These are phyloP conservation scores for Botrytis medusae DNA, from an alignment of 2,329 filamentous ascomycete genomes.

Conservation along the genomic window DNA sequence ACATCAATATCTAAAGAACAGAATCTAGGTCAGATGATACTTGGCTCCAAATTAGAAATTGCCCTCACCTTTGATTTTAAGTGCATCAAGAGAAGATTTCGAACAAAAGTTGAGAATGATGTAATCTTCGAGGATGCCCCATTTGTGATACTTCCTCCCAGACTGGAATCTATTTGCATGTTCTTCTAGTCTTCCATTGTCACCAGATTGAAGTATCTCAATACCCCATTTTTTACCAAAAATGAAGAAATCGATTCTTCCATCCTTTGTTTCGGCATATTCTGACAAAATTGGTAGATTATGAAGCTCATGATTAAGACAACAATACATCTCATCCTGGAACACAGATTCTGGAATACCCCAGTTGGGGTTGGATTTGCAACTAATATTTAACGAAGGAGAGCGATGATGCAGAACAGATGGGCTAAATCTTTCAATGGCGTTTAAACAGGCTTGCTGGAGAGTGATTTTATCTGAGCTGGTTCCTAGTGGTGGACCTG, in stretches of 20 bases:
- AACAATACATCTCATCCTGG: slow-evolving; percentile 9
- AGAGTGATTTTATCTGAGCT: background rate
- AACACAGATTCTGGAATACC: background rate
- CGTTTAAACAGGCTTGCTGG: slow-evolving; percentile 1
- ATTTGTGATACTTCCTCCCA: slow-evolving; percentile 1
- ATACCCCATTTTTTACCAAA: slow-evolving; percentile 1
- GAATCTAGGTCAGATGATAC: background rate
- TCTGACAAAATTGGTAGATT: slow-evolving; percentile 4
- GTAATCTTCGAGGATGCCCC: background rate
- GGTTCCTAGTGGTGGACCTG: background rate
- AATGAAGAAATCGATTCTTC: slow-evolving; percentile 10
- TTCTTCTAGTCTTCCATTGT: background rate
- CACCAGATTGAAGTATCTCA: background rate
- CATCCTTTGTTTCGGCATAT: slow-evolving; percentile 2
- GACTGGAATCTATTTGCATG: background rate
- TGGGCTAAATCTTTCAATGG: slow-evolving; percentile 5
- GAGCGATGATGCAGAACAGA: background rate
- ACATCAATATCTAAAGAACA: background rate
- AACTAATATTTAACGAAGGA: background rate
- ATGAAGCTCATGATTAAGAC: background rate
- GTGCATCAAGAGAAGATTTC: background rate
- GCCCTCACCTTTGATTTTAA: background rate
- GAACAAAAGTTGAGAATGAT: slow-evolving; percentile 15
- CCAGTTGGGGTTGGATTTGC: background rate
- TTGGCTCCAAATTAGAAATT: background rate